These are phyloP conservation scores for Ajuga chamaepitys DNA, from an alignment of 257 asterid genomes.

Conservation along the genomic window DNA sequence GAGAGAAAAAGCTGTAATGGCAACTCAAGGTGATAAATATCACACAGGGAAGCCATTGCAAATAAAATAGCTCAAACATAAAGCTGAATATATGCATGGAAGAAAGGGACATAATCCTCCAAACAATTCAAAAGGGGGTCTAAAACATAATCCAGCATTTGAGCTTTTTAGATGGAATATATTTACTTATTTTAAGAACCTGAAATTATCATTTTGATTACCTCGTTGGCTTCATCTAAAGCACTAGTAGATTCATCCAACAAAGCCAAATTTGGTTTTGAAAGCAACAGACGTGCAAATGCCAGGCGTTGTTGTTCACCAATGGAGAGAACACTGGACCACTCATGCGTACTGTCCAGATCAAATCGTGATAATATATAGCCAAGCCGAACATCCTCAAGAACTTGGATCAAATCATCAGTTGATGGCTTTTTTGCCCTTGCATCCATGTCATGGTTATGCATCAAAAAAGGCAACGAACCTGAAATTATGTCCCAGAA, in stretches of 20 bases:
- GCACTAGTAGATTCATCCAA: slow-evolving; percentile 90
- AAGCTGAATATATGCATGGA: neutral
- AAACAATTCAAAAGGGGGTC: neutral
- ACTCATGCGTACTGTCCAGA: slow-evolving; percentile 55
- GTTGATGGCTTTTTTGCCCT: slow-evolving; percentile 48
- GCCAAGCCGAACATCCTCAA: slow-evolving; percentile 55
- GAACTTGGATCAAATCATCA: slow-evolving; percentile 48
- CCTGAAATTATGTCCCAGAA: slow-evolving; percentile 30
- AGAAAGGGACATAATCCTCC: neutral
- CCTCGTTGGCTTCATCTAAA: slow-evolving; percentile 84
- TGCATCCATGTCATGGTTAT: slow-evolving; percentile 15
- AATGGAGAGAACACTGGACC: slow-evolving; percentile 84
- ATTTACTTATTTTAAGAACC: neutral
- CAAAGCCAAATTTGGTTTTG: slow-evolving; percentile 57
- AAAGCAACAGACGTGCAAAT: slow-evolving; percentile 69
- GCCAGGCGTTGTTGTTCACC: slow-evolving; percentile 93
- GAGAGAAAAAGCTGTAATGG: neutral
- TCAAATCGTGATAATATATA: slow-evolving; percentile 43
- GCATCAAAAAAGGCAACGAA: slow-evolving; percentile 38
- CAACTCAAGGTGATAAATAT: neutral
- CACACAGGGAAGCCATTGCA: neutral
- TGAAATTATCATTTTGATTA: slow-evolving; percentile 11
- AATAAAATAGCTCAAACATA: neutral
- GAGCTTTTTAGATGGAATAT: neutral
- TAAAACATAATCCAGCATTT: neutral